Evolutionary conservation across 345 rosid species (phyloP), one percentile per base, ranked within the genome.

Genomic region (Corchorus olitorius): DNA sequence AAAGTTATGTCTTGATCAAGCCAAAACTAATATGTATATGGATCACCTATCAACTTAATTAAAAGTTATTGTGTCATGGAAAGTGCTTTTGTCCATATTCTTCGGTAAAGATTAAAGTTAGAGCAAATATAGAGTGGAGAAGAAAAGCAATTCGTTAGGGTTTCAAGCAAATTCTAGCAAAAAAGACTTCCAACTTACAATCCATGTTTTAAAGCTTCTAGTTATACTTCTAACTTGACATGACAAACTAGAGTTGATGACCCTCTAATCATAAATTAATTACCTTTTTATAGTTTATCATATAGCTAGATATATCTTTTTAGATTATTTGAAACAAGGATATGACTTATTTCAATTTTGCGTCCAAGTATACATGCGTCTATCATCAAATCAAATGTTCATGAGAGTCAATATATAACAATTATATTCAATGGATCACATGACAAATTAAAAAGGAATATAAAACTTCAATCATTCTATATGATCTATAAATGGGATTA

Each of bases 121-220:
- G 54, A 20, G 10, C 12, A 46, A 45, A 46, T 27, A 46, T 20
- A 1, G 9, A 20, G n/a, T 13, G 8, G 55, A 4, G 55, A 15
- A 67, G 35, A 9, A 65, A 67, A 46, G 39, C 54, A 60, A 60
- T 27, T 60, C 3, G 39, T 22, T 45, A 46, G 16, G 16, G 37
- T 67, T 22, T 67, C 34, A 67, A 65, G 50, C 70, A 65, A 65
- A 64, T 17, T 64, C 46, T 64, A 41, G 53, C 54, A 43, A 58
- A 58, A 20, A 20, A 22, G 62, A 34, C 35, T 39, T 39, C 1
- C 1, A 27, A 27, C 27, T 27, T 27, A 27, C 27, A 27, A 27
- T 27, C 27, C 1, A 27, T 27, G 1, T 27, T 27, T 27, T 27
- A 27, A 27, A 27, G 27, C 15, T 52, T 52, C 10, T 45, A 6